Evolutionary conservation across 768 basidiomycete species (phyloP).

Genomic region (Lentinula sp.): DNA sequence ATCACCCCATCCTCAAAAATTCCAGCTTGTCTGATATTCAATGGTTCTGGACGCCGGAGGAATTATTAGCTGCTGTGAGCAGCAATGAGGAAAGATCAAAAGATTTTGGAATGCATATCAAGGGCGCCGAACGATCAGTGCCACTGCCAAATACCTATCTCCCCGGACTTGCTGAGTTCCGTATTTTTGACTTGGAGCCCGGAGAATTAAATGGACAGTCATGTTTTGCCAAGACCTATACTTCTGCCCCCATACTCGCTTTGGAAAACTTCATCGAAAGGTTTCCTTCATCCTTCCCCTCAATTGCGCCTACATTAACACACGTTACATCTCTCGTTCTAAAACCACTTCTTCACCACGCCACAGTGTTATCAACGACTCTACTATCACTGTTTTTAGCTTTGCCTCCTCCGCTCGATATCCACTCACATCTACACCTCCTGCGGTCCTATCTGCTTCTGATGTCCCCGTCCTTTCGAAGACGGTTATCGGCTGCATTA

Average conservation of each 20-base stretch:
- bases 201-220: constrained; percentile 28
- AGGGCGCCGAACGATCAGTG: not conserved
- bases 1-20: constrained; percentile 48
- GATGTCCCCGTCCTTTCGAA: constrained; percentile 67
- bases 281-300: constrained; percentile 57
- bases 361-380: constrained; percentile 57
- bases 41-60: constrained; percentile 63
- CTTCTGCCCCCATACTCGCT: constrained; percentile 18
- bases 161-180: constrained; percentile 39
- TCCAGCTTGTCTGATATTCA: constrained; percentile 23
- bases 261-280: constrained; percentile 43
- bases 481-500: constrained; percentile 60
- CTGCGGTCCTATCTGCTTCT: constrained; percentile 74
- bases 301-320: constrained; percentile 56
- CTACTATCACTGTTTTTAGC: constrained; percentile 65
- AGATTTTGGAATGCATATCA: not conserved
- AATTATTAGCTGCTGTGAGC: constrained; percentile 45
- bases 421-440: constrained; percentile 60
- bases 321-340: constrained; percentile 62
- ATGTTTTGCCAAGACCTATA: constrained; percentile 17
- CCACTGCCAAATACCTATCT: constrained; percentile 13
- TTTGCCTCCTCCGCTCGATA: constrained; percentile 55
- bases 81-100: not conserved
- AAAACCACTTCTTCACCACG: constrained; percentile 52
- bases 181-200: constrained; percentile 63